phyloP scores from a whole-genome alignment of 208 protist genomes.

The Phytomonas sp. region DNA sequence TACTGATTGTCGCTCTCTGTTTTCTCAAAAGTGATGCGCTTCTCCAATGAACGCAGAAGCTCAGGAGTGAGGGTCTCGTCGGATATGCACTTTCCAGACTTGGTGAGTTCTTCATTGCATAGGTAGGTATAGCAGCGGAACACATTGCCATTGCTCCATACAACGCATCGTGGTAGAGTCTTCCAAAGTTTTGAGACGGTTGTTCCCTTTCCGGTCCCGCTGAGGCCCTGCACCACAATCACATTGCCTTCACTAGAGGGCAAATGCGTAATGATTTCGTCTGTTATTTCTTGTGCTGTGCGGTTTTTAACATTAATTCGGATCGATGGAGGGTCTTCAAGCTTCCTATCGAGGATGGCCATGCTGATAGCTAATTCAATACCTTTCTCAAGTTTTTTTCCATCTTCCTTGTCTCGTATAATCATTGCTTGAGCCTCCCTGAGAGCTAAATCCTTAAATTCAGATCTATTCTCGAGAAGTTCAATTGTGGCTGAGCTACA shows the following conservation, averaged over 20 bases:
- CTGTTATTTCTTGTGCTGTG: slow-evolving; percentile 66
- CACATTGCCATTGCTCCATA: slow-evolving; percentile 91
- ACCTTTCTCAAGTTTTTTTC: slow-evolving; percentile 77
- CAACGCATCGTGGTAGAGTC: slow-evolving; percentile 65
- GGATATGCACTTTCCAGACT: slow-evolving; percentile 36
- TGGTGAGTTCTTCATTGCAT: slow-evolving; percentile 40
- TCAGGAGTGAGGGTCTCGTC: slow-evolving; percentile 47
- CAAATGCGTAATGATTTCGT: slow-evolving; percentile 54
- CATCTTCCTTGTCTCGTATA: slow-evolving; percentile 77
- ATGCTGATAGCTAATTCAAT: slow-evolving; percentile 66
- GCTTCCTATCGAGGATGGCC: slow-evolving; percentile 52
- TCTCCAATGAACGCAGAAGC: slow-evolving; percentile 41
- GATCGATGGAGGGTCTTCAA: slow-evolving; percentile 12
- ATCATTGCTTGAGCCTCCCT: slow-evolving; percentile 72
- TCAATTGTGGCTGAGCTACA: slow-evolving; percentile 63
- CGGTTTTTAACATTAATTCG: slow-evolving; percentile 65
- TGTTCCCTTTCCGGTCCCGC: slow-evolving; percentile 88
- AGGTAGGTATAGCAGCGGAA: slow-evolving; percentile 88
- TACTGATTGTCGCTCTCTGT: slow-evolving; percentile 34
- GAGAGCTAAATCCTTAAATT: slow-evolving; percentile 48
- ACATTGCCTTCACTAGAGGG: slow-evolving; percentile 66
- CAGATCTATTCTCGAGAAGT: slow-evolving; percentile 29
- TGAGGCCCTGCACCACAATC: slow-evolving; percentile 85
- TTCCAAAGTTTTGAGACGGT: slow-evolving; percentile 71
- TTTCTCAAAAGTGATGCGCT: slow-evolving; percentile 64